Conservation (phyloP, 2,329 filamentous ascomycete species). For the Botrytis aclada region DNA sequence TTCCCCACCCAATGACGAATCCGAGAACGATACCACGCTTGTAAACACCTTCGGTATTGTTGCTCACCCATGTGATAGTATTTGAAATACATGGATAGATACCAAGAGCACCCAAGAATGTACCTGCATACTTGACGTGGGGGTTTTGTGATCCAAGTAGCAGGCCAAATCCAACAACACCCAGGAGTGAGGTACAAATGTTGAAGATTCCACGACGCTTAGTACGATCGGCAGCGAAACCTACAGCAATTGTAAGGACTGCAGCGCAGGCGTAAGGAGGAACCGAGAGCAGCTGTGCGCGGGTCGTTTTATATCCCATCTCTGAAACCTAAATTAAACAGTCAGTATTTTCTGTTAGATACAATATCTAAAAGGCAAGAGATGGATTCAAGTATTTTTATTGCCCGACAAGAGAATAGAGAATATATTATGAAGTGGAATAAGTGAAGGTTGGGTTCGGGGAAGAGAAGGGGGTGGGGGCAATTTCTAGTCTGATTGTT, state of each 20-base stretch:
- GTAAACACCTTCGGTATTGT: constrained; percentile 86
- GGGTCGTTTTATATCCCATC: constrained; percentile 54
- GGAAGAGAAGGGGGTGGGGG: background rate
- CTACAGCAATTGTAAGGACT: constrained; percentile 64
- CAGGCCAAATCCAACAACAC: constrained; percentile 78
- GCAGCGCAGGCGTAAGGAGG: constrained; percentile 74
- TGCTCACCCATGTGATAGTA: constrained; percentile 81
- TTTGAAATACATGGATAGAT: constrained; percentile 86
- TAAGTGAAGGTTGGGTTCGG: background rate
- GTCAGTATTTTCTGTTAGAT: background rate
- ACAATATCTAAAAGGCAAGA: background rate
- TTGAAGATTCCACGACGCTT: constrained; percentile 76
- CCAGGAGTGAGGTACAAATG: constrained; percentile 65
- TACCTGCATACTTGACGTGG: constrained; percentile 73
- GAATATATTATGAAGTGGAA: background rate
- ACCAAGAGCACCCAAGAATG: constrained; percentile 77
- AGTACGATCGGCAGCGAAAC: constrained; percentile 74
- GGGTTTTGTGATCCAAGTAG: constrained; percentile 62
- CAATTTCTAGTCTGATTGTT: background rate
- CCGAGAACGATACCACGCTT: constrained; percentile 84
- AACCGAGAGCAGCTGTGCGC: constrained; percentile 68
- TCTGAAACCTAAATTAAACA: constrained; percentile 45
- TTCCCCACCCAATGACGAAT: constrained; percentile 87
- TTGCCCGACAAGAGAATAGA: background rate
- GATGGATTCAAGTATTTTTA: fast-evolving